phyloP scores from a whole-genome alignment of 148 eudicot species.

The Agrostemma githago region DNA sequence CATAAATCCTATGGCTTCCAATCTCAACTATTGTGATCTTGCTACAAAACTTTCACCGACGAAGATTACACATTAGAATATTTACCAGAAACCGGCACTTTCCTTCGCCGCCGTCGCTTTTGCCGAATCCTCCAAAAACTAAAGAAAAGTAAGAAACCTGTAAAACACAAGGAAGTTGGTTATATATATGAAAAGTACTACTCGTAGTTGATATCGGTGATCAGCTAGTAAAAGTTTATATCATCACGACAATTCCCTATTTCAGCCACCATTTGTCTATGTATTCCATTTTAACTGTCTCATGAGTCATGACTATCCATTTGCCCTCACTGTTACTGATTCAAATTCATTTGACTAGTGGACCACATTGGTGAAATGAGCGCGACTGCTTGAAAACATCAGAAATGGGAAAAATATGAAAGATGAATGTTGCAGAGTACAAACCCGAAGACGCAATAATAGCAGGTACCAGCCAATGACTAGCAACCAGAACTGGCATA shows the following conservation, averaged over 20 bases:
- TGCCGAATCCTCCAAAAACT: slow-evolving; percentile 86
- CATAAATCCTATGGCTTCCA: slow-evolving; percentile 17
- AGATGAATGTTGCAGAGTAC: slow-evolving; percentile 20
- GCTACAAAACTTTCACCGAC: slow-evolving; percentile 25
- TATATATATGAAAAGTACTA: background rate
- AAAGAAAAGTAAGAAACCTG: slow-evolving; percentile 63
- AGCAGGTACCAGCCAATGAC: slow-evolving; percentile 90
- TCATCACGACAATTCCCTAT: background rate
- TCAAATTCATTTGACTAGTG: background rate
- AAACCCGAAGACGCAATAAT: slow-evolving; percentile 61
- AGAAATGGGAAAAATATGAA: background rate
- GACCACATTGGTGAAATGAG: background rate
- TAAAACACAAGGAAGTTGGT: background rate
- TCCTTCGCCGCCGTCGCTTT: slow-evolving; percentile 69
- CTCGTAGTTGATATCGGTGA: background rate
- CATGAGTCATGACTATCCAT: background rate
- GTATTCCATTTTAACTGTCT: background rate
- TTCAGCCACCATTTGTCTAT: background rate
- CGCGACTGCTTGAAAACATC: background rate
- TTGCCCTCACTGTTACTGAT: background rate
- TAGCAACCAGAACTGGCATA: slow-evolving; percentile 62
- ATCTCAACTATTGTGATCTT: slow-evolving; percentile 14
- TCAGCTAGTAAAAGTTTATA: background rate
- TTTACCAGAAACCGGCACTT: slow-evolving; percentile 61
- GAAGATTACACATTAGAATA: slow-evolving; percentile 30